A percentile compares a stretch with the other conserved stretches of the same genome.
phyloP scores from a whole-genome alignment of 164 flowering plant genomes.

The Brasenia schreberi region DNA sequence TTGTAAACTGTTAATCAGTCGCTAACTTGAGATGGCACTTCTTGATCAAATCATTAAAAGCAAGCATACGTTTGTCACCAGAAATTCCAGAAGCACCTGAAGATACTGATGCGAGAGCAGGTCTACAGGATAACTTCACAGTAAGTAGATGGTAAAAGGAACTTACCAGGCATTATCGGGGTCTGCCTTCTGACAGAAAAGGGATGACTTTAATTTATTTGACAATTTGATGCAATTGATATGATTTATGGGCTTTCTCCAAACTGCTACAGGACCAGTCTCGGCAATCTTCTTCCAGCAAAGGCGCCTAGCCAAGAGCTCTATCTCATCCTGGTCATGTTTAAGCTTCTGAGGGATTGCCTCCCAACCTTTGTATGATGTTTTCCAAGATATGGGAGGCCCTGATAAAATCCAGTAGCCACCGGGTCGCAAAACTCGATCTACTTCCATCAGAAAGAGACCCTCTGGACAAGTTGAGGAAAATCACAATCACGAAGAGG shows the following conservation, averaged over 20 bases:
- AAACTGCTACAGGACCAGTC: slow-evolving; percentile 63
- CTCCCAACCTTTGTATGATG: slow-evolving; percentile 93
- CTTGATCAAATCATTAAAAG: no score
- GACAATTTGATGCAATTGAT: slow-evolving; percentile 40
- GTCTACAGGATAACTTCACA: no score
- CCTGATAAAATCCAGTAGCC: slow-evolving; percentile 99
- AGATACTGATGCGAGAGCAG: no score
- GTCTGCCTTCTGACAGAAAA: slow-evolving; percentile 65
- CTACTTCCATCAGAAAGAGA: slow-evolving; percentile 73
- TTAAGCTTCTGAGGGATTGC: slow-evolving; percentile 81
- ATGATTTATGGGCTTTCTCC: slow-evolving; percentile 92
- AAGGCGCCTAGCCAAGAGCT: slow-evolving; percentile 53
- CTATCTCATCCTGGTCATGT: slow-evolving; percentile 79
- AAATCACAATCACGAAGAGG: no score
- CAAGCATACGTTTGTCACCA: no score
- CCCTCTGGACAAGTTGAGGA: slow-evolving; percentile 41
- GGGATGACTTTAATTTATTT: slow-evolving; percentile 36
- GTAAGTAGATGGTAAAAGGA: no score
- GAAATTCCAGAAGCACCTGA: no score
- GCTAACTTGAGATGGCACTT: no score
- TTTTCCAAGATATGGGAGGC: slow-evolving; percentile 89
- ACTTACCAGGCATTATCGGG: slow-evolving; percentile 62
- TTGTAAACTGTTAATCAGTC: no score
- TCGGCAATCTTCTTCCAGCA: slow-evolving; percentile 92
- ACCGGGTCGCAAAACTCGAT: slow-evolving; percentile 87